phyloP scores from a whole-genome alignment of 1,284 basidiomycete genomes.

The Ceratobasidium sp. region DNA sequence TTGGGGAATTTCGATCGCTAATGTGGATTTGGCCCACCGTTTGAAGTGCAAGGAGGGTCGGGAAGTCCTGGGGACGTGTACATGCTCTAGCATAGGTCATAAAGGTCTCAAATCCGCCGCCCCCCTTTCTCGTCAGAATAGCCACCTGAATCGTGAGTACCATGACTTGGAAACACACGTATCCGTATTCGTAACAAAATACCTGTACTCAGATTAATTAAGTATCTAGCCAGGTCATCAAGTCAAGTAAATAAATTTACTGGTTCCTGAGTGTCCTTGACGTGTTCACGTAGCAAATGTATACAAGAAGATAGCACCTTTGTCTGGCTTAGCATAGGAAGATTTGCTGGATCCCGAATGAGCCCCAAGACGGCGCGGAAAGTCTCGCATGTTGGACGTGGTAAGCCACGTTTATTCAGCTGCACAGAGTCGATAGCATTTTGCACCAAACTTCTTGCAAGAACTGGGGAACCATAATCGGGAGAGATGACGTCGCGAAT shows the following conservation, averaged over 20 bases:
- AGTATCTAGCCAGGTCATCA: neutral
- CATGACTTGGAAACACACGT: conserved; percentile 5
- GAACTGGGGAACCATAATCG: neutral
- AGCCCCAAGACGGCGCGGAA: neutral
- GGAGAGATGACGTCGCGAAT: neutral
- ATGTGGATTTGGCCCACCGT: neutral
- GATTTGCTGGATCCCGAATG: neutral
- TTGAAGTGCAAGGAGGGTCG: neutral
- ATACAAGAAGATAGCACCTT: conserved; percentile 7
- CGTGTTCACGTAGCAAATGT: neutral
- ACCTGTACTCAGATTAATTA: neutral
- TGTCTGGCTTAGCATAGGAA: conserved; percentile 1
- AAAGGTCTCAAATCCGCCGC: neutral
- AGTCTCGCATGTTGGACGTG: neutral
- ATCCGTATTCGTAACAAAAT: conserved; percentile 22
- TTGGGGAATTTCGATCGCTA: no score
- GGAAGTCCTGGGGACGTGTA: neutral
- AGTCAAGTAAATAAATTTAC: neutral
- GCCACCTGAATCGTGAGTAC: conserved; percentile 6
- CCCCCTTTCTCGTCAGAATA: neutral
- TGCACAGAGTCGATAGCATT: neutral
- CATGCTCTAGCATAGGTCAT: neutral
- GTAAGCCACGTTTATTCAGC: neutral
- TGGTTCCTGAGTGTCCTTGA: conserved; percentile 4
- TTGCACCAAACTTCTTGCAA: neutral